Percentiles rank a stretch among this genome's conserved stretches.
These are phyloP conservation scores for Jaminaea rosea DNA, from an alignment of 1,284 basidiomycete genomes.

Conservation along the genomic window DNA sequence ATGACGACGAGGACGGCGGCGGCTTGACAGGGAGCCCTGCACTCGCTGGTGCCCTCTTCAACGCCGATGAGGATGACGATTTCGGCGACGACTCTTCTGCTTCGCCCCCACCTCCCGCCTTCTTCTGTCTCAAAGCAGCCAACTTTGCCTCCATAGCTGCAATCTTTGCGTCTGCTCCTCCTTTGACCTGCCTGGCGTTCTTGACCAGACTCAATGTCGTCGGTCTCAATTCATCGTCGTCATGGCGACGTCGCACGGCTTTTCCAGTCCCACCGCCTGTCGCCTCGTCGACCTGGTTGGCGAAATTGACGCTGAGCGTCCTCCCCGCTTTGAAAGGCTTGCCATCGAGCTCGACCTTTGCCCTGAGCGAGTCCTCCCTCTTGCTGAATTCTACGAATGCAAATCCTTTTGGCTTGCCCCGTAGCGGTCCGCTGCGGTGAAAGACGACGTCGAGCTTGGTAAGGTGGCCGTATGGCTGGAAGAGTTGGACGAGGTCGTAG, in stretches of 20 bases:
- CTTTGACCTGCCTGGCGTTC: constrained; percentile 56
- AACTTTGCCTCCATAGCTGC: constrained; percentile 91
- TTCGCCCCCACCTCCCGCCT: too few relatives aligned
- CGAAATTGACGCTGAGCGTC: constrained; percentile 77
- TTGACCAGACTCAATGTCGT: constrained; percentile 83
- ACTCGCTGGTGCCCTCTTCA: too few relatives aligned
- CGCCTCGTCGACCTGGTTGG: constrained; percentile 60
- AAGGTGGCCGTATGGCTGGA: constrained; percentile 81
- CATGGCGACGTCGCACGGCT: neutral
- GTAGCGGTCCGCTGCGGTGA: constrained; percentile 78
- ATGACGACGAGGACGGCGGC: too few relatives aligned
- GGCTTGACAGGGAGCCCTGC: too few relatives aligned
- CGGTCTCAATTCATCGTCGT: constrained; percentile 59
- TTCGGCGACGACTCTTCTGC: too few relatives aligned
- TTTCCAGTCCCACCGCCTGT: neutral
- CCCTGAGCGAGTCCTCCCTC: constrained; percentile 68
- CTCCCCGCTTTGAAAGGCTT: constrained; percentile 74
- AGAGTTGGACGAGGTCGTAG: constrained; percentile 71
- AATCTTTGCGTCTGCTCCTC: constrained; percentile 75
- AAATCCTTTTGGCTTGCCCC: constrained; percentile 87
- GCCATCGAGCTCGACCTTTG: constrained; percentile 66
- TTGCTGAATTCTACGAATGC: constrained; percentile 80
- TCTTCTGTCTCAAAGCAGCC: constrained; percentile 58
- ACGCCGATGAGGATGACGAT: too few relatives aligned
- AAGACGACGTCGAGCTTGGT: constrained; percentile 87